Conservation (phyloP, 352 stramenopile genomes). For the Phytophthora pluvialis region DNA sequence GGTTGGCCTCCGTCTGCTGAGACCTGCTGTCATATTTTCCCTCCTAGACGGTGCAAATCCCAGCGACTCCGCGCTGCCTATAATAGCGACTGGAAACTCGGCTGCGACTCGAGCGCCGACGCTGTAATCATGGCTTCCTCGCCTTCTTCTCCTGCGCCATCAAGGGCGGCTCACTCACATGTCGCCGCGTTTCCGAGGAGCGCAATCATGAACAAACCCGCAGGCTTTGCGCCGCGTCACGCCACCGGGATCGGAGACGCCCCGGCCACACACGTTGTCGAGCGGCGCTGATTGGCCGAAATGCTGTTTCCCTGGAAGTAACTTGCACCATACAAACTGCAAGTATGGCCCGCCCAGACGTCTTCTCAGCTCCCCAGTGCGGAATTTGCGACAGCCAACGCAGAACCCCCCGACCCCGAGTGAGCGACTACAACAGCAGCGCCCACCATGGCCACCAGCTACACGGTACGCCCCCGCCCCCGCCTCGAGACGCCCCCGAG, state of each 20-base stretch:
- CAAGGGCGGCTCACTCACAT: constrained; percentile 14
- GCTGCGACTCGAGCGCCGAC: constrained; percentile 10
- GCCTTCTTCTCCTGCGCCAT: not conserved
- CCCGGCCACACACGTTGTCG: constrained; percentile 19
- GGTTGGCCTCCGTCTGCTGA: constrained; percentile 1
- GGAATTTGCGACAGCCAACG: constrained; percentile 48
- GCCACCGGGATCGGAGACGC: constrained; percentile 9
- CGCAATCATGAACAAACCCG: not conserved
- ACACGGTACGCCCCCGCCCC: constrained; percentile 45
- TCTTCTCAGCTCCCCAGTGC: constrained; percentile 33
- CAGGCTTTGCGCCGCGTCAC: constrained; percentile 19
- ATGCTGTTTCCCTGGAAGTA: constrained; percentile 11
- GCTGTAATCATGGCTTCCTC: constrained; percentile 10
- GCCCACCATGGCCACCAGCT: constrained; percentile 36
- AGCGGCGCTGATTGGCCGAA: constrained; percentile 17
- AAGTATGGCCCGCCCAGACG: constrained; percentile 22
- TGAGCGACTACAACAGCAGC: not conserved
- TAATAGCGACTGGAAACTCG: constrained; percentile 28
- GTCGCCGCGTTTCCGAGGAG: constrained; percentile 12
- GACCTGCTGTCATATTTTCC: constrained; percentile 6
- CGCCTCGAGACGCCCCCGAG: not conserved
- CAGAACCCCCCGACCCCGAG: constrained; percentile 24
- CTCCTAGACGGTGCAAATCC: constrained; percentile 2
- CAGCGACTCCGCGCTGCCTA: not conserved
- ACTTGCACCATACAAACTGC: constrained; percentile 30